Evolutionary conservation across 2,329 filamentous ascomycete genomes (phyloP).

Genomic region (Fusarium verrucosum): DNA sequence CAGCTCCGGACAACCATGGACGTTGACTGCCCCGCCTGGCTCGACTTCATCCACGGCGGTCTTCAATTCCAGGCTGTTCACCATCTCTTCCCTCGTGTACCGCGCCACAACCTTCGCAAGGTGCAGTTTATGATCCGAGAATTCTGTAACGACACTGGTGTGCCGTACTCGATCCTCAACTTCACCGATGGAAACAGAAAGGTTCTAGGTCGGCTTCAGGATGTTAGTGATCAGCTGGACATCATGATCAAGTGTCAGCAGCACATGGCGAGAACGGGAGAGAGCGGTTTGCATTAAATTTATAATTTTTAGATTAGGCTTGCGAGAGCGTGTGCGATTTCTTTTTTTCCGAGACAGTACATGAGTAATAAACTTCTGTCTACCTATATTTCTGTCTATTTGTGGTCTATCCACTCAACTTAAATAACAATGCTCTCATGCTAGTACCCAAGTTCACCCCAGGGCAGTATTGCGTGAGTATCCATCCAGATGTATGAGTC

Average conservation of each 20-base stretch:
- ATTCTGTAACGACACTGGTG: constrained; percentile 71
- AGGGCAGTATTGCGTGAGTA: too few relatives aligned
- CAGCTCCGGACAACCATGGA: constrained; percentile 79
- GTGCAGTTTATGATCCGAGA: constrained; percentile 68
- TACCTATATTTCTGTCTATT: neutral
- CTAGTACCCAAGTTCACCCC: too few relatives aligned
- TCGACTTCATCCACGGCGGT: constrained; percentile 77
- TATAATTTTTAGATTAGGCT: neutral
- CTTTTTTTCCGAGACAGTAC: neutral
- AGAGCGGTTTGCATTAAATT: constrained; percentile 50
- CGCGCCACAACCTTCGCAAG: constrained; percentile 71
- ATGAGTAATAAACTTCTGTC: neutral
- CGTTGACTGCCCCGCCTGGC: constrained; percentile 75
- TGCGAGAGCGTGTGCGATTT: neutral
- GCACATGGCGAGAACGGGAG: constrained; percentile 59
- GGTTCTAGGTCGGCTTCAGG: constrained; percentile 58
- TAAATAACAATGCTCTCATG: too few relatives aligned
- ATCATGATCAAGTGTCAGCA: constrained; percentile 67
- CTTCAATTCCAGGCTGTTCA: constrained; percentile 78
- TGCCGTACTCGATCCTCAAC: constrained; percentile 68
- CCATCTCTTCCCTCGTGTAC: constrained; percentile 74
- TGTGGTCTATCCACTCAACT: too few relatives aligned
- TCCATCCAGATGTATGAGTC: neutral
- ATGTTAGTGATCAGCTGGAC: constrained; percentile 69
- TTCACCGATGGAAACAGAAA: constrained; percentile 71